phyloP scores from a whole-genome alignment of 2,329 filamentous ascomycete genomes.

The Epichloe bromicola region DNA sequence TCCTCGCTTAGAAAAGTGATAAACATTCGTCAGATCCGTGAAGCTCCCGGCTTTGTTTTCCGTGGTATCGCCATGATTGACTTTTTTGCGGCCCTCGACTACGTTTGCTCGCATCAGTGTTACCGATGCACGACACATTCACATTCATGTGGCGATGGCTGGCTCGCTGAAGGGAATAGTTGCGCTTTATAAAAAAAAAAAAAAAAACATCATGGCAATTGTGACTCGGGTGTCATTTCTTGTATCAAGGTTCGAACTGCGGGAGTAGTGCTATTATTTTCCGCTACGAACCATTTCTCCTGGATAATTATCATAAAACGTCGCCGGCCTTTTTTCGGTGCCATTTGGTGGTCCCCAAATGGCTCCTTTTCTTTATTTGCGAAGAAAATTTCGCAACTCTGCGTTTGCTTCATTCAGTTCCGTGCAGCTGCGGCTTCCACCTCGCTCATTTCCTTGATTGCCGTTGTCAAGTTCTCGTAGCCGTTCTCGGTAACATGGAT shows the following conservation, averaged over 20 bases:
- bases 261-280: background rate
- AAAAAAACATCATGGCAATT: no score
- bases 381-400: background rate
- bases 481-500: constrained; percentile 58
- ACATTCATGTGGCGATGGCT: no score
- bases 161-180: no score
- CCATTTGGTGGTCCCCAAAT: background rate
- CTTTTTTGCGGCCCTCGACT: no score
- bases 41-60: no score
- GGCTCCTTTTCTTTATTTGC: background rate
- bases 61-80: no score
- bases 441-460: constrained; percentile 52
- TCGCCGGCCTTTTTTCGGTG: no score
- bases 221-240: background rate
- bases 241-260: background rate
- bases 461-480: constrained; percentile 59
- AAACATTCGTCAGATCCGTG: no score
- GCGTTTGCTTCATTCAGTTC: background rate
- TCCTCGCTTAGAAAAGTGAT: no score
- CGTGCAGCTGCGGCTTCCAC: constrained; percentile 31
- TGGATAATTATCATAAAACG: background rate
- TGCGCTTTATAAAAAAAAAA: no score
- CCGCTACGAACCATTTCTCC: background rate
- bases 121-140: no score
- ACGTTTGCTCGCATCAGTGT: no score